Base-by-base conservation (phyloP, 2,329 filamentous ascomycete genomes). In the Hortaea werneckii region DNA sequence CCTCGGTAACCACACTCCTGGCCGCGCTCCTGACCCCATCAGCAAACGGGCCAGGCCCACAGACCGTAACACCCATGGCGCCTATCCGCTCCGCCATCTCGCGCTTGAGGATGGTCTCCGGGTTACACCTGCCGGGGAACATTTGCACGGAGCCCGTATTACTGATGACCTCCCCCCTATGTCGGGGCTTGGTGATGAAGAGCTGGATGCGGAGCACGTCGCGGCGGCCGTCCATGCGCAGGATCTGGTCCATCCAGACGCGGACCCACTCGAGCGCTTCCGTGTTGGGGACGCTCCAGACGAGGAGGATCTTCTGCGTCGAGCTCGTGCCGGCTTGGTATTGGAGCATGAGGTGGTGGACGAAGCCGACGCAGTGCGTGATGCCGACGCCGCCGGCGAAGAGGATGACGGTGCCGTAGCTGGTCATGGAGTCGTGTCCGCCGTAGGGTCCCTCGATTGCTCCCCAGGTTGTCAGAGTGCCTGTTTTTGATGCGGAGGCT, bases 301-400 rank as follows among this genome's bases (percentile, higher is more conserved):
- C 79, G 26, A 90, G 74, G 5, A 87, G 71, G 42, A 89, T 74
- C 61, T 81, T 84, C 51, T 82, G 78, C 1, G 82, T 79, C 1
- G 83, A 82, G 5, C 83, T 80, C 0, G 80, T 86, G 47, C 80
- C 80, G 51, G 82, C 78, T 49, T 75, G 74, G 62, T 77, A 85
- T 35, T 83, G 83, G 5, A 74, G 70, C 28, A 89, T 78, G 1
- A 90, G 75, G 52, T 87, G 78, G 47, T 82, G 79, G 35, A 89
- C 76, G 61, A 86, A 83, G 43, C 83, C 82, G 27, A 88, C 79
- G 52, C 84, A 83, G 56, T 90, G 85, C 1, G 85, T 87, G 56
- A 90, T 85, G 51, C 85, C 85, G 9, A 89, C 82, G 56, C 85
- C 85, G 47, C 84, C 85, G 0, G 85, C 85, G 60, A 90, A 86